phyloP scores from a whole-genome alignment of 2,329 filamentous ascomycete genomes.

The Madurella mycetomatis region DNA sequence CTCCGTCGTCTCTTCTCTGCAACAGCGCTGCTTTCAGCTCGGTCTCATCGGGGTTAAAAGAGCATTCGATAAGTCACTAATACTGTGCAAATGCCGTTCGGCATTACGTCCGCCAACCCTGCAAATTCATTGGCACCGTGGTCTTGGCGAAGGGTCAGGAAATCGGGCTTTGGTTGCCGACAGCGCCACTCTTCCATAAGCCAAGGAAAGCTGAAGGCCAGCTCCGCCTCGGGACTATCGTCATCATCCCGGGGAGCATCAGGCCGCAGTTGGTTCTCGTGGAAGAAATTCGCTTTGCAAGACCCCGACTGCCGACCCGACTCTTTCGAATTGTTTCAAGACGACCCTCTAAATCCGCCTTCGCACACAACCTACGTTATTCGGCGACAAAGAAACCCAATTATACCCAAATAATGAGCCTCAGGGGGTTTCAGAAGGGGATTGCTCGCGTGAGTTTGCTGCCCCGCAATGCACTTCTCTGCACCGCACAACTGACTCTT shows the following conservation, averaged over 20 bases:
- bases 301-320: not conserved
- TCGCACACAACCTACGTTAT: not conserved
- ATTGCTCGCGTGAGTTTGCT: conserved; percentile 65
- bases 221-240: conserved; percentile 22
- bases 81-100: no score
- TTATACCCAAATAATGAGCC: conserved; percentile 65
- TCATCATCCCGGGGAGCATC: conserved; percentile 19
- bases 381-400: not conserved
- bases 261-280: conserved; percentile 10
- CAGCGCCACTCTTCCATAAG: conserved; percentile 21
- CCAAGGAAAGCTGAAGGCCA: conserved; percentile 17
- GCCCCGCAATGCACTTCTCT: conserved; percentile 9
- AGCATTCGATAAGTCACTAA: no score
- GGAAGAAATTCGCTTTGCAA: no score
- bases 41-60: no score
- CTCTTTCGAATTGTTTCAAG: not conserved
- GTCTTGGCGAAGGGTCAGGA: conserved; percentile 11
- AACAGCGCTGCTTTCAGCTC: no score
- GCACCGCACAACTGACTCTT: conserved; percentile 26
- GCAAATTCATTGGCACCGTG: conserved; percentile 6
- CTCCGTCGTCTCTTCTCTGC: no score
- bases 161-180: conserved; percentile 10
- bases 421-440: conserved; percentile 93
- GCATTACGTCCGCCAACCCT: not conserved
- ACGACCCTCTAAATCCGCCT: not conserved